Percentiles rank a stretch among this genome's conserved stretches.
Conservation (phyloP, 75 land plant genomes). For the Sequoia sempervirens region DNA sequence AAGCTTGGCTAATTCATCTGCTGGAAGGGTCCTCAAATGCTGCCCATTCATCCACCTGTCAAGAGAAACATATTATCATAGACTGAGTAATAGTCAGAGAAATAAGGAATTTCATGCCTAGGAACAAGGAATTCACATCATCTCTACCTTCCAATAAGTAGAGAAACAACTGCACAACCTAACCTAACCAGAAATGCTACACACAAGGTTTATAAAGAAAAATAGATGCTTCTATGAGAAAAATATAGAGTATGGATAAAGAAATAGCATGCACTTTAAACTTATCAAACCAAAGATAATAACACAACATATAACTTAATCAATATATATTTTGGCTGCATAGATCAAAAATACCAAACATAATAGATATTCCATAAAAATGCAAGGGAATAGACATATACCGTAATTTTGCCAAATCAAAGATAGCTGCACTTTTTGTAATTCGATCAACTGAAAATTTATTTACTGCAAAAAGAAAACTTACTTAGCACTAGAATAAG, state of each 20-base stretch:
- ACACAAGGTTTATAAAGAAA: neutral
- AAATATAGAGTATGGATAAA: neutral
- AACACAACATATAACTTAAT: neutral
- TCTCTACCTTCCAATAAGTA: neutral
- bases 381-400: conserved; percentile 14
- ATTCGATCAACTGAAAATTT: conserved; percentile 92
- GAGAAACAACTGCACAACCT: neutral
- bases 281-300: neutral
- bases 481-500: conserved; percentile 9
- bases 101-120: neutral
- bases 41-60: conserved; percentile 99
- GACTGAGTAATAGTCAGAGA: neutral
- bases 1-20: conserved; percentile 49
- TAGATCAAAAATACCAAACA: neutral
- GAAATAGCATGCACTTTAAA: neutral
- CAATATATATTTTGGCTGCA: neutral
- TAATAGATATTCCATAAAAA: neutral
- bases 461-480: conserved; percentile 50
- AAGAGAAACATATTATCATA: neutral
- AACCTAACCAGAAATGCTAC: neutral
- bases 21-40: conserved; percentile 67
- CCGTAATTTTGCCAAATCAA: conserved; percentile 88
- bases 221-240: neutral
- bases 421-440: conserved; percentile 89
- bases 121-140: neutral